A percentile compares a stretch with the other conserved stretches of the same genome.
Conservation (phyloP, 23 red algal species). For the Cyanidium caldarium region DNA sequence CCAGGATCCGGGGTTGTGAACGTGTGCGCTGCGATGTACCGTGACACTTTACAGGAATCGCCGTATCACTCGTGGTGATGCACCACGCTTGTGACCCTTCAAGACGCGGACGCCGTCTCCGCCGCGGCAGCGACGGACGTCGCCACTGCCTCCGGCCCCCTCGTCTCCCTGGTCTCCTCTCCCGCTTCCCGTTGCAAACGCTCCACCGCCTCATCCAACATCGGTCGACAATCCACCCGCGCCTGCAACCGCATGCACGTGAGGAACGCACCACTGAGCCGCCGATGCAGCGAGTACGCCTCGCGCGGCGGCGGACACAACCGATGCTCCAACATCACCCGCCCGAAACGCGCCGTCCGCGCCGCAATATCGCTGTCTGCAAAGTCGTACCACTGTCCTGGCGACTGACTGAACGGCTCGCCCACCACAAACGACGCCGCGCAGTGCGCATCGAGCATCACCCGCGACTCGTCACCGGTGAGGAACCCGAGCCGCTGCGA, state of each 20-base stretch:
- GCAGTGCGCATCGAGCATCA: slow-evolving; percentile 56
- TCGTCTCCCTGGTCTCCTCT: background rate
- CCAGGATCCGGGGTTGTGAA: slow-evolving; percentile 11
- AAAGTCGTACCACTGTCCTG: slow-evolving; percentile 17
- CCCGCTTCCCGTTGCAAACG: background rate
- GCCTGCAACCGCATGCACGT: slow-evolving; percentile 34
- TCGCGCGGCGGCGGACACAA: slow-evolving; percentile 50
- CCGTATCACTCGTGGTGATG: slow-evolving; percentile 42
- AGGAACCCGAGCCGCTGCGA: slow-evolving; percentile 43
- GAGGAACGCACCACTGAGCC: slow-evolving; percentile 44
- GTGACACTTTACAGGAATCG: slow-evolving; percentile 10
- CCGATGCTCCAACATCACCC: slow-evolving; percentile 33
- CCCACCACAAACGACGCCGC: slow-evolving; percentile 52
- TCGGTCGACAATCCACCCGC: background rate
- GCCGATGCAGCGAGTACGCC: slow-evolving; percentile 46
- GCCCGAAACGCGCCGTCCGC: slow-evolving; percentile 33
- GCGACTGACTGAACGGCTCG: slow-evolving; percentile 26
- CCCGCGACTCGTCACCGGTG: slow-evolving; percentile 41
- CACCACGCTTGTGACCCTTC: slow-evolving; percentile 14
- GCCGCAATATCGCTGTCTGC: slow-evolving; percentile 23
- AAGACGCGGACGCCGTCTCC: background rate
- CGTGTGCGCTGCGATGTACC: slow-evolving; percentile 27
- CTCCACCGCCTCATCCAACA: slow-evolving; percentile 6
- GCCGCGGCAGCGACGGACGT: too few relatives aligned
- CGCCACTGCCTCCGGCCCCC: background rate